phyloP scores from a whole-genome alignment of 495 filamentous ascomycete species.

The Aspergillus coremiiformis region DNA sequence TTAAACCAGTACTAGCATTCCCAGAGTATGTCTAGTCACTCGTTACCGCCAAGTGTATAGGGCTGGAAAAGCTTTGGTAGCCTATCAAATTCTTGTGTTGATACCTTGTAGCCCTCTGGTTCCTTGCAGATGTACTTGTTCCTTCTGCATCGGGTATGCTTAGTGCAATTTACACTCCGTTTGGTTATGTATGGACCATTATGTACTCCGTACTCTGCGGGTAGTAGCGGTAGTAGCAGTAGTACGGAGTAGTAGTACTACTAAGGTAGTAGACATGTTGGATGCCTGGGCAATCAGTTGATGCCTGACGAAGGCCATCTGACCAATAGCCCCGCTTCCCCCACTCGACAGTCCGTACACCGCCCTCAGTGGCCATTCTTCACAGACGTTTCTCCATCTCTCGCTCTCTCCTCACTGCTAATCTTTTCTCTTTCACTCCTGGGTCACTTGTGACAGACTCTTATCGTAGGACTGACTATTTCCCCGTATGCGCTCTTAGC shows the following conservation, averaged over 20 bases:
- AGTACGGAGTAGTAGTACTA: no score
- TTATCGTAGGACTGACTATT: neutral
- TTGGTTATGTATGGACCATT: no score
- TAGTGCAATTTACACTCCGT: no score
- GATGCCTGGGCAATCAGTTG: neutral
- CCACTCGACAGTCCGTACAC: neutral
- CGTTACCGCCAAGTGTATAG: neutral
- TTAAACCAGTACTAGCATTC: neutral
- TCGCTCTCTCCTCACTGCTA: neutral
- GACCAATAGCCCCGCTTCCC: neutral
- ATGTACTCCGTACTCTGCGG: no score
- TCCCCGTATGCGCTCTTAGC: neutral
- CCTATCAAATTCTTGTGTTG: no score
- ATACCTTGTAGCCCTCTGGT: no score
- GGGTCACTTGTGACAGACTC: neutral
- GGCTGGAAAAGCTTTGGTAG: neutral
- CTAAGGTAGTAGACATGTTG: no score
- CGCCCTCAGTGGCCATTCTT: constrained; percentile 1
- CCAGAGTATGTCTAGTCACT: neutral
- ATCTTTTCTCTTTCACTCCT: neutral
- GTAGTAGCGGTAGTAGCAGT: no score
- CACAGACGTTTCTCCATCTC: no score
- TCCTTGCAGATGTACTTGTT: no score
- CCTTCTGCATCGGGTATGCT: no score
- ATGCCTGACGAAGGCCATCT: neutral